Conservation (phyloP, 2,329 filamentous ascomycete genomes). For the Mycosphaerelloides madeirae region DNA sequence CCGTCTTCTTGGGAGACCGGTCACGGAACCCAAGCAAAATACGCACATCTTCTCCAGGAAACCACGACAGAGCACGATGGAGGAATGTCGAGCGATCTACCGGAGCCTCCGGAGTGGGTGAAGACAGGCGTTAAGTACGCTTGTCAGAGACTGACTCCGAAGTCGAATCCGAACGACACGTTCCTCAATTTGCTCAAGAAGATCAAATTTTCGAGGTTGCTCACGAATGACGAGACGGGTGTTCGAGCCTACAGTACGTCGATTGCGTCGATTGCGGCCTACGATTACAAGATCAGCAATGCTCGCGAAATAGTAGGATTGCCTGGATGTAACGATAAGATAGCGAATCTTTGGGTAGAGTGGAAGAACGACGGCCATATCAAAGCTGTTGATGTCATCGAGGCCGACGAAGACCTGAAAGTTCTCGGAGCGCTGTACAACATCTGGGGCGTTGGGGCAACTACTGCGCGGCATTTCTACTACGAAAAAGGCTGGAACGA, state of each 20-base stretch:
- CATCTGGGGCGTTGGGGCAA: constrained; percentile 88
- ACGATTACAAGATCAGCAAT: constrained; percentile 57
- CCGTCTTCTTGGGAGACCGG: constrained; percentile 28
- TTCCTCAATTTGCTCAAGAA: constrained; percentile 73
- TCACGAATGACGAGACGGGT: constrained; percentile 72
- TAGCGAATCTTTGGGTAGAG: constrained; percentile 71
- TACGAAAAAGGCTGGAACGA: constrained; percentile 70
- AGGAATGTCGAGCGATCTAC: constrained; percentile 49
- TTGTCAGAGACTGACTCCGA: constrained; percentile 72
- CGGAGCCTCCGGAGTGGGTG: constrained; percentile 66
- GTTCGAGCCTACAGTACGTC: constrained; percentile 81
- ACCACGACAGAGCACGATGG: constrained; percentile 74
- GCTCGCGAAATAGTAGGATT: constrained; percentile 47
- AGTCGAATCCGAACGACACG: constrained; percentile 63
- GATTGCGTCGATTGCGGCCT: constrained; percentile 78
- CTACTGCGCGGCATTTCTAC: constrained; percentile 77
- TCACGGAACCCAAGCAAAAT: constrained; percentile 26
- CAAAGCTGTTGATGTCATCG: constrained; percentile 59
- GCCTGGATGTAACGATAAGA: constrained; percentile 77
- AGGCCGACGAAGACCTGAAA: constrained; percentile 59
- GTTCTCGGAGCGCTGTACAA: constrained; percentile 68
- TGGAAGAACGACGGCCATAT: constrained; percentile 59
- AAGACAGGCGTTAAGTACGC: constrained; percentile 63
- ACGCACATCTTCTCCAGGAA: constrained; percentile 55
- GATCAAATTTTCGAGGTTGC: constrained; percentile 65